Evolutionary conservation across 495 filamentous ascomycete genomes (phyloP), one percentile per base, ranked within the genome.

Genomic region (Cladorrhinum samala): DNA sequence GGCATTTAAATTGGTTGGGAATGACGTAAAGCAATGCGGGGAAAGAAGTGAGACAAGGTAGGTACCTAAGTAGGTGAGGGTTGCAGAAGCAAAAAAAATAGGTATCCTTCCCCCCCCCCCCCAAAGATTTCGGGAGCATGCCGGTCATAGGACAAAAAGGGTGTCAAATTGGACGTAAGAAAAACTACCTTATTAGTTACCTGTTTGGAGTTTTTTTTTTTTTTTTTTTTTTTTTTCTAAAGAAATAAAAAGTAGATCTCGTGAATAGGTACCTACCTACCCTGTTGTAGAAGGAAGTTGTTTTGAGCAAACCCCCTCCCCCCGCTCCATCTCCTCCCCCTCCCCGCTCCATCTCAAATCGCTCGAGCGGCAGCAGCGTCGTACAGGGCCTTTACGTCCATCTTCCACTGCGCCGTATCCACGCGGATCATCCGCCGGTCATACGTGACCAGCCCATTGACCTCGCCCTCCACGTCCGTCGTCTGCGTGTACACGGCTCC

Each of bases 381-480:
- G 61, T 82, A 84, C 37, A 86, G 61, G 3, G 66, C 77, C 63
- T 77, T 57, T 38, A 86, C 82, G 63, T 86, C 84, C 2, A 52
- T 60, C 51, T 71, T 72, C 84, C 84, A 86, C 68, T 82, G 79
- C 33, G 63, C 61, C 53, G 68, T 69, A 61, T 86, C 68, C 2
- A 77, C 72, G 17, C 83, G 69, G 49, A 78, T 62, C 0, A 85
- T 19, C 46, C 50, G 65, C 2, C 84, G 79, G 66, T 88, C 83
- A 52, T 86, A 86, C 1, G 83, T 85, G 53, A 85, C 64, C 50
- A 88, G 62, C 3, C 84, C 84, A 57, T 88, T 88, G 42, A 86
- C 79, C 65, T 88, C 84, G n/a, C 83, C 83, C 63, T 88, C 84
- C 9, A 88, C 83, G 59, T 88, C 83, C 0, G 82, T 84, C 1